These are phyloP conservation scores for Tolypocladium cylindrosporum DNA, from an alignment of 2,329 filamentous ascomycete genomes.

Conservation along the genomic window DNA sequence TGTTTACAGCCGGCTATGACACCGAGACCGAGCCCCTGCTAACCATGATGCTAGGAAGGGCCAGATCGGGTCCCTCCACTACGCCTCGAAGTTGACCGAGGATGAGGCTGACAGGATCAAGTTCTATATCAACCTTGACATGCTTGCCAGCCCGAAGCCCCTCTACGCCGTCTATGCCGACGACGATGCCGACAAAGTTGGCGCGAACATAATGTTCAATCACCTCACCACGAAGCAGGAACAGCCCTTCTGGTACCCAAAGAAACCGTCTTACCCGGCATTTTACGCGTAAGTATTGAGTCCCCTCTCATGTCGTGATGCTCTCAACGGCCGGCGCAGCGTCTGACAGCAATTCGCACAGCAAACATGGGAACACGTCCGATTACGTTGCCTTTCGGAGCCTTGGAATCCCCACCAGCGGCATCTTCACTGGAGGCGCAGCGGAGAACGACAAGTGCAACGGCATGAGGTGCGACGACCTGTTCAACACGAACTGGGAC, in stretches of 20 bases:
- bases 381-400: conserved; percentile 31
- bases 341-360: not conserved
- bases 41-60: conserved; percentile 16
- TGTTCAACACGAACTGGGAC: not conserved
- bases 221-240: too few species aligned
- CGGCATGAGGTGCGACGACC: not conserved
- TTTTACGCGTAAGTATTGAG: too few species aligned
- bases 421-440: conserved; percentile 28
- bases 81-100: conserved; percentile 24
- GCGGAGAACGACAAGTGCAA: conserved; percentile 7
- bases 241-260: too few species aligned
- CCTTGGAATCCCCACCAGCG: conserved; percentile 28
- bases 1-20: conserved; percentile 5
- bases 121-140: conserved; percentile 62
- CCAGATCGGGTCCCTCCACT: conserved; percentile 31
- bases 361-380: not conserved
- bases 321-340: too few species aligned
- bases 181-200: conserved; percentile 25
- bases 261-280: too few species aligned
- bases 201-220: conserved; percentile 12
- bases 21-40: not conserved
- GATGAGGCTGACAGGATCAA: conserved; percentile 42
- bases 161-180: conserved; percentile 28
- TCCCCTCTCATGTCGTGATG: too few species aligned
- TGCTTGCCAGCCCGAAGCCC: conserved; percentile 42